Evolutionary conservation across 176 grass and related monocot species (phyloP).

Genomic region (Cenchrus purpureus): DNA sequence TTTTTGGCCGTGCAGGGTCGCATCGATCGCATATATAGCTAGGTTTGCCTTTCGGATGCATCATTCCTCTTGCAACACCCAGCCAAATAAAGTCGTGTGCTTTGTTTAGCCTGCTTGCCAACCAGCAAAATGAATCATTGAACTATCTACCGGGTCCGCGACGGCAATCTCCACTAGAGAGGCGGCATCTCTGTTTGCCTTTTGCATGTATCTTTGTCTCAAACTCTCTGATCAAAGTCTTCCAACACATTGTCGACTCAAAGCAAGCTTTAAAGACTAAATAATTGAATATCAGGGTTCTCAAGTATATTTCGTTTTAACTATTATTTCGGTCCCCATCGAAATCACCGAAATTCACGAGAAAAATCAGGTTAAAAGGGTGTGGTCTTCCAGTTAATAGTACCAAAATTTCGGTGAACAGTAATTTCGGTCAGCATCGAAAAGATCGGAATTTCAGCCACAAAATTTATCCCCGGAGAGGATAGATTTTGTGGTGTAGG

Average conservation of each 20-base stretch:
- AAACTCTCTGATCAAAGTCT: background rate
- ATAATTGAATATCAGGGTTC: no score
- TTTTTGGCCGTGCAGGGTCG: background rate
- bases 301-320: no score
- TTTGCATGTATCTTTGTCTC: background rate
- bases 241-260: slow-evolving; percentile 26
- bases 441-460: no score
- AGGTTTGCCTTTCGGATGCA: background rate
- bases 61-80: background rate
- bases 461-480: no score
- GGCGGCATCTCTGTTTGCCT: slow-evolving; percentile 1
- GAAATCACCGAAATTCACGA: no score
- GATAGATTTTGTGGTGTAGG: no score
- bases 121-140: slow-evolving; percentile 24
- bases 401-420: no score
- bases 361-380: no score
- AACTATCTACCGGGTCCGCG: background rate
- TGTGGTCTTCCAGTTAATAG: no score
- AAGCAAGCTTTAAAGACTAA: background rate
- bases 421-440: no score
- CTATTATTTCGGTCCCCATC: no score
- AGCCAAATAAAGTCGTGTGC: slow-evolving; percentile 23
- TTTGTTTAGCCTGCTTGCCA: slow-evolving; percentile 33
- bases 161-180: slow-evolving; percentile 34
- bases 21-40: no score